These are phyloP conservation scores for Cystobasidium slooffiae DNA, from an alignment of 1,284 basidiomycete genomes.

Conservation along the genomic window DNA sequence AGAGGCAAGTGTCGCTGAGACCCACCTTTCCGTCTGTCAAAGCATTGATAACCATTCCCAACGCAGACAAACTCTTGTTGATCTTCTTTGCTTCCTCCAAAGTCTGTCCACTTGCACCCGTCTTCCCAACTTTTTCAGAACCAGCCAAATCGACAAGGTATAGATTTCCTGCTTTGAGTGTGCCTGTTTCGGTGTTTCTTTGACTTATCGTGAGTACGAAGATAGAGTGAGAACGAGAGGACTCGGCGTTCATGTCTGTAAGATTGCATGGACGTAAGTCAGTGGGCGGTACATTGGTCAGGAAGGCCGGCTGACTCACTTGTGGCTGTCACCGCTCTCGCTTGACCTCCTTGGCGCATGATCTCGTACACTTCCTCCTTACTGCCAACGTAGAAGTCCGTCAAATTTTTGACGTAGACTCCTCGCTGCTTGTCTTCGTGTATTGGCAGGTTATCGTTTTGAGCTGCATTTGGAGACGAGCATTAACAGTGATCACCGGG, in stretches of 20 bases:
- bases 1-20: not conserved
- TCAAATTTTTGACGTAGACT: constrained; percentile 96
- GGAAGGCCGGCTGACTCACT: constrained; percentile 67
- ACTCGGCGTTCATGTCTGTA: constrained; percentile 98
- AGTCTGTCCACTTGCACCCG: constrained; percentile 97
- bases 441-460: constrained; percentile 97
- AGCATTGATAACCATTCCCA: constrained; percentile 99
- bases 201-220: constrained; percentile 98
- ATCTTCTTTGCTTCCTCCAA: constrained; percentile 99
- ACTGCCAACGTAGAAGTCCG: constrained; percentile 96
- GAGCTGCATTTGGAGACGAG: constrained; percentile 64
- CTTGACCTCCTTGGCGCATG: constrained; percentile 92
- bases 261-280: constrained; percentile 11
- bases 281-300: too few relatives aligned
- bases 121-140: constrained; percentile 99
- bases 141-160: constrained; percentile 98
- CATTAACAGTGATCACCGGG: constrained; percentile 16
- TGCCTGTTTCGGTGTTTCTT: constrained; percentile 90
- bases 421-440: constrained; percentile 98
- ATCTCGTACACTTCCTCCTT: constrained; percentile 98
- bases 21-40: constrained; percentile 92
- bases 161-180: constrained; percentile 93
- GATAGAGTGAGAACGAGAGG: constrained; percentile 98
- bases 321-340: constrained; percentile 91
- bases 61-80: constrained; percentile 95